Evolutionary conservation across 805 yeast genomes (phyloP).

Genomic region (Candida chilensis): DNA sequence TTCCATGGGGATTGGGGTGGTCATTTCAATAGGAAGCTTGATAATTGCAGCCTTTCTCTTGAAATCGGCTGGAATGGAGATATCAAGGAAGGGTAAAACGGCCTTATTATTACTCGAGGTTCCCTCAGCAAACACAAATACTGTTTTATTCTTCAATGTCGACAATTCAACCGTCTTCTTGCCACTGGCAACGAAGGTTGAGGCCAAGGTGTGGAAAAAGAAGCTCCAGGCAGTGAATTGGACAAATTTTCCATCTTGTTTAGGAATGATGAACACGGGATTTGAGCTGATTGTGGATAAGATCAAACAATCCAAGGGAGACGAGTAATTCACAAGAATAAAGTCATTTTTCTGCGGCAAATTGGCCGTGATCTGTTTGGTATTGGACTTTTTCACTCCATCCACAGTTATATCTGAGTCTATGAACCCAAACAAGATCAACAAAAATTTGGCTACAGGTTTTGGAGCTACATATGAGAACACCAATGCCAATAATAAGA

Average conservation of each 20-base stretch:
- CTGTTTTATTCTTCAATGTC: slow-evolving; percentile 23
- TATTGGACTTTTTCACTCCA: slow-evolving; percentile 38
- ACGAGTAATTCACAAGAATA: slow-evolving; percentile 44
- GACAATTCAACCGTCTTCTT: not conserved
- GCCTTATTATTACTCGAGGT: slow-evolving; percentile 81
- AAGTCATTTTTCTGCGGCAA: slow-evolving; percentile 37
- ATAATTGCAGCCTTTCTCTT: too few species aligned
- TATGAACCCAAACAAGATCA: slow-evolving; percentile 12
- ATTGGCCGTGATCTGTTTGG: slow-evolving; percentile 14
- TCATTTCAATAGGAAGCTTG: too few species aligned
- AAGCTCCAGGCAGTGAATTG: slow-evolving; percentile 15
- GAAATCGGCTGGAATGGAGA: too few species aligned
- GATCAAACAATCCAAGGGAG: slow-evolving; percentile 44
- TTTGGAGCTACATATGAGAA: slow-evolving; percentile 8
- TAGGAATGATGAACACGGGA: slow-evolving; percentile 23
- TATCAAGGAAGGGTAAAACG: slow-evolving; percentile 54
- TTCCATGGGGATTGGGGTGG: too few species aligned
- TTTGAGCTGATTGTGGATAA: slow-evolving; percentile 13
- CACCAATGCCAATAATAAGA: slow-evolving; percentile 9
- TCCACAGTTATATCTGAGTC: slow-evolving; percentile 42
- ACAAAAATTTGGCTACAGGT: slow-evolving; percentile 6
- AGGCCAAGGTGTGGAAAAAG: slow-evolving; percentile 13
- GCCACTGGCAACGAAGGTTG: slow-evolving; percentile 6
- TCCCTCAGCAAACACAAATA: slow-evolving; percentile 67
- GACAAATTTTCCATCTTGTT: slow-evolving; percentile 15